Base-by-base conservation (phyloP, 1,284 basidiomycete species). In the Ustilago crameri region DNA sequence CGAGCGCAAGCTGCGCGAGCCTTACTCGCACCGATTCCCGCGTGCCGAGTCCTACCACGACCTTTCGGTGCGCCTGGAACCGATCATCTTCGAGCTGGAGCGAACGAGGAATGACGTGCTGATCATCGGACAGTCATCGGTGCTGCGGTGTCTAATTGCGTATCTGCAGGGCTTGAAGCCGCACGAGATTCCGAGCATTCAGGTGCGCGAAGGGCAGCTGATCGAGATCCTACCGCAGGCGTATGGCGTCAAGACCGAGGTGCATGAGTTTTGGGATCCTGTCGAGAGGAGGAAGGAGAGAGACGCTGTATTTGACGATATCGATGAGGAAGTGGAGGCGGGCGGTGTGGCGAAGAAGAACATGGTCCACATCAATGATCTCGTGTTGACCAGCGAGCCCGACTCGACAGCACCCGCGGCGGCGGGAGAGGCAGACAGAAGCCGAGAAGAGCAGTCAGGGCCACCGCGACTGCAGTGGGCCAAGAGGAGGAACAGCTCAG, bases 111-210 rank as follows among this genome's bases (percentile, higher is more conserved):
- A 91, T 75, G 92, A 93, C 82, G 85, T 85, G 38, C 77, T 85
- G 15, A 84, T 85, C 67, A 83, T 85, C 30, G 91, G 91, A 0
- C 92, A 93, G 82, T 93, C 94, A 7, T 95, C 93, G n/a, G 96
- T 98, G 80, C 95, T 98, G 79, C 90, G 96, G 24, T 99, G 95
- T 85, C 87, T 99, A 37, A 86, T 87, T 54, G 84, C 85, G 27
- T 81, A 82, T 57, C 57, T 81, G 23, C 93, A 96, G 74, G 95
- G 96, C 3, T 87, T 97, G 3, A 93, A 93, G n/a, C 93, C 95
- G 0, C 91, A 90, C 34, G 95, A 98, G 83, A 96, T 98, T 40
- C 96, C 95, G 0, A 93, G 92, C 1, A 95, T 98, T 57, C 94
- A 97, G 83, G 91, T 98, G 14, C 61, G 78, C 35, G 81, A 82